Evolutionary conservation across 2,329 filamentous ascomycete genomes (phyloP).

Genomic region (Epichloe festucae): DNA sequence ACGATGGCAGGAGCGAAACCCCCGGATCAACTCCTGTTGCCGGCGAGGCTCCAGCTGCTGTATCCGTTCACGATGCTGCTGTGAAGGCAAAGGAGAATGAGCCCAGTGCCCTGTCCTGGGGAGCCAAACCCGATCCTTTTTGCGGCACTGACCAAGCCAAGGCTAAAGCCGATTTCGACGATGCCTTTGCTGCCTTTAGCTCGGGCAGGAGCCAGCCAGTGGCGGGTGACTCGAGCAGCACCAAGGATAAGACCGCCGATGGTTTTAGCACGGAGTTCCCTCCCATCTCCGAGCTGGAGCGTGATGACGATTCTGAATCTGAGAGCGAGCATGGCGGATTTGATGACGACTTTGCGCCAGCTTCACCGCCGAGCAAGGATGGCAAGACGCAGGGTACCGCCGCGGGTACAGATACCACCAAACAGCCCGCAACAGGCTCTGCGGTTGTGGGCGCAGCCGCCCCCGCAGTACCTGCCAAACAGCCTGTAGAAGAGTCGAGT

Average conservation of each 20-base stretch:
- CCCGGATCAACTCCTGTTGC: conserved; percentile 17
- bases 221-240: conserved; percentile 24
- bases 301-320: conserved; percentile 73
- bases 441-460: neutral
- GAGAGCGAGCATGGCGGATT: conserved; percentile 73
- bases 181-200: conserved; percentile 67
- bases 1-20: conserved; percentile 12
- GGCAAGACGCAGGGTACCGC: conserved; percentile 8
- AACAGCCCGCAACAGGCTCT: conserved; percentile 1
- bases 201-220: conserved; percentile 35
- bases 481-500: conserved; percentile 11
- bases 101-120: conserved; percentile 3
- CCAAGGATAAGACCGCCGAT: conserved; percentile 29
- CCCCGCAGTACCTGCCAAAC: conserved; percentile 15
- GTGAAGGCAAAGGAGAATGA: conserved; percentile 9
- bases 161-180: conserved; percentile 72
- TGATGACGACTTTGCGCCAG: conserved; percentile 80
- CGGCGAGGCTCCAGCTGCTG: conserved; percentile 12
- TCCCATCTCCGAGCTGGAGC: conserved; percentile 76
- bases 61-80: conserved; percentile 7
- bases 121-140: conserved; percentile 34
- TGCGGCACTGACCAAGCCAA: conserved; percentile 39
- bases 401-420: neutral
- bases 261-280: conserved; percentile 72
- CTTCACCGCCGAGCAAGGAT: conserved; percentile 31